Evolutionary conservation across 2,329 filamentous ascomycete genomes (phyloP).

Genomic region (Pseudogymnoascus sp.): DNA sequence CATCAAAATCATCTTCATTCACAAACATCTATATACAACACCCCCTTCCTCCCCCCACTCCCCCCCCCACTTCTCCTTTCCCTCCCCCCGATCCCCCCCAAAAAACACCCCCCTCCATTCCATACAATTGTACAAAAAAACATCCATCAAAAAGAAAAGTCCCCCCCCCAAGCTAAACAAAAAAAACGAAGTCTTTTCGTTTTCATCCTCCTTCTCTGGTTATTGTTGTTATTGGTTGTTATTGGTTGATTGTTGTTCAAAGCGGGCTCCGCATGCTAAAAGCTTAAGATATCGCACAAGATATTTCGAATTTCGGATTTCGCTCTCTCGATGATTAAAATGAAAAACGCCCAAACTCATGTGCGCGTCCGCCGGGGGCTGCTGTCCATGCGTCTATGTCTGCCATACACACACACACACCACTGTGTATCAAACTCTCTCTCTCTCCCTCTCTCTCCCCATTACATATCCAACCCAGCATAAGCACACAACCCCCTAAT

Average conservation of each 20-base stretch:
- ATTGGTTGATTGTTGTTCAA: not conserved
- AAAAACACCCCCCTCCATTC: constrained; percentile 7
- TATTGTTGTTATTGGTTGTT: not conserved
- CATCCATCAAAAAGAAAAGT: not conserved
- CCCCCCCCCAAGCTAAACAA: too few species aligned
- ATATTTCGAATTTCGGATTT: too few species aligned
- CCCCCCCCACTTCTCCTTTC: too few species aligned
- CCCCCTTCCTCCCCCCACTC: not conserved
- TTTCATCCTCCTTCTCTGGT: not conserved
- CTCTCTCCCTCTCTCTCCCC: constrained; percentile 14
- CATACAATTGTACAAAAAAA: constrained; percentile 14
- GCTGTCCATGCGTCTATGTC: constrained; percentile 23
- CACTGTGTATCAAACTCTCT: not conserved
- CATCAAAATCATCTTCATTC: not conserved
- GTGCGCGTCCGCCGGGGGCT: not conserved
- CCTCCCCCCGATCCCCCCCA: constrained; percentile 10
- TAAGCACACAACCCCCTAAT: constrained; percentile 63
- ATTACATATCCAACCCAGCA: constrained; percentile 41
- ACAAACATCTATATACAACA: constrained; percentile 21
- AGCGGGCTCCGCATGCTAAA: too few species aligned
- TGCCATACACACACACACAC: constrained; percentile 1
- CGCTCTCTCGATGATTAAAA: not conserved
- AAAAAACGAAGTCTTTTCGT: not conserved
- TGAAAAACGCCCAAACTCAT: constrained; percentile 11
- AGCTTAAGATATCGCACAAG: too few species aligned